These are phyloP conservation scores for Quercus robur DNA, from an alignment of 306 rosid species.

Conservation along the genomic window DNA sequence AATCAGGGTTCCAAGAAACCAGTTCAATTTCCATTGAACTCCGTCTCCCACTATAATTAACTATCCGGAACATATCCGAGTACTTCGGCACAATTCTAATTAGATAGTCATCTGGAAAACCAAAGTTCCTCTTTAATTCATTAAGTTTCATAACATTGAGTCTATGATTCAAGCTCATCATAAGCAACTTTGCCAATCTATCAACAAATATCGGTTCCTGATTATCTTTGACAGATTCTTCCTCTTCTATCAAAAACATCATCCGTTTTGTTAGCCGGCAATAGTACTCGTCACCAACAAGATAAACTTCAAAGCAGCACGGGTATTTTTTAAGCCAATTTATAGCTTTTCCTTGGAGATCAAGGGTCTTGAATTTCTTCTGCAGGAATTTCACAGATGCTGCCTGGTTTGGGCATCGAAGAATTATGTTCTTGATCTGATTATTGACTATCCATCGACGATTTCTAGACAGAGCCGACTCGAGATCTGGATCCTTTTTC, in stretches of 20 bases:
- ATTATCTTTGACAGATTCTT: constrained; percentile 54
- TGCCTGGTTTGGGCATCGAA: constrained; percentile 57
- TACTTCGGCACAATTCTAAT: constrained; percentile 53
- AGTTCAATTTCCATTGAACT: constrained; percentile 76
- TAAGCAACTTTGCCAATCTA: constrained; percentile 60
- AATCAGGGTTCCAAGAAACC: constrained; percentile 62
- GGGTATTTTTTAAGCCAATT: constrained; percentile 87
- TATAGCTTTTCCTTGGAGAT: constrained; percentile 80
- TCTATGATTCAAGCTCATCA: constrained; percentile 56
- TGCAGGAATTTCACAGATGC: constrained; percentile 58
- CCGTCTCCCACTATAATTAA: constrained; percentile 54
- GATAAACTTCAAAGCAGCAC: constrained; percentile 62
- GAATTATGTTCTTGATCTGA: constrained; percentile 77
- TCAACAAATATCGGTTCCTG: constrained; percentile 48
- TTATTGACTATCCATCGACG: constrained; percentile 84
- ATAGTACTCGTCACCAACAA: constrained; percentile 34
- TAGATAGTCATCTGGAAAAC: constrained; percentile 75
- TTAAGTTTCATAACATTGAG: constrained; percentile 62
- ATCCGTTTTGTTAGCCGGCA: constrained; percentile 66
- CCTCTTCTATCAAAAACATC: constrained; percentile 65
- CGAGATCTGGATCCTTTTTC: constrained; percentile 89
- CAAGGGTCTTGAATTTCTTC: constrained; percentile 83
- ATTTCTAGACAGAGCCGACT: constrained; percentile 68
- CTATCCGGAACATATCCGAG: constrained; percentile 55
- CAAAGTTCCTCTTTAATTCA: constrained; percentile 64